Conservation (phyloP, 352 stramenopile genomes). For the Thalassiosira hispida region DNA sequence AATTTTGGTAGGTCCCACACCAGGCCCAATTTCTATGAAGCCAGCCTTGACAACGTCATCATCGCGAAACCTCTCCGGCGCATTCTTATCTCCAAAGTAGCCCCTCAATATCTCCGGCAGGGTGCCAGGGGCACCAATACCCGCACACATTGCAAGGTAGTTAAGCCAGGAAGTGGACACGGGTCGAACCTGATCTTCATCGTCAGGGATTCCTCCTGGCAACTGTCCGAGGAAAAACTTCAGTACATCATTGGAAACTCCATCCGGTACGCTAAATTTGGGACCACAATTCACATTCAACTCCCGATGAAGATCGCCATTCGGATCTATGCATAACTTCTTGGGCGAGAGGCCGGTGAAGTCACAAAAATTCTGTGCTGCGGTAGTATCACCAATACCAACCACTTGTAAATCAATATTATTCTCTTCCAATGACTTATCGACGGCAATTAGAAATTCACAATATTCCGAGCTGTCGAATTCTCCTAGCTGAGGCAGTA, state of each 20-base stretch:
- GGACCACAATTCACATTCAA: constrained; percentile 57
- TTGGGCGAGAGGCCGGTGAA: constrained; percentile 50
- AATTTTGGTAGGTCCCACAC: constrained; percentile 32
- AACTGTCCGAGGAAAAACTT: constrained; percentile 53
- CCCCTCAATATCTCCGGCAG: constrained; percentile 69
- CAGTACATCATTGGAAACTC: constrained; percentile 37
- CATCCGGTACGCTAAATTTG: constrained; percentile 55
- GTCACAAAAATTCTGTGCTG: constrained; percentile 43
- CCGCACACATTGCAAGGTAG: constrained; percentile 72
- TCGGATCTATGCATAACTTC: constrained; percentile 49
- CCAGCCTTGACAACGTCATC: constrained; percentile 61
- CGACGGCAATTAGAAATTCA: constrained; percentile 42
- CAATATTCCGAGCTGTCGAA: constrained; percentile 69
- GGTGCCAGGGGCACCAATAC: constrained; percentile 68
- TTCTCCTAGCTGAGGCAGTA: constrained; percentile 69
- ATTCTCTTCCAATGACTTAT: constrained; percentile 36
- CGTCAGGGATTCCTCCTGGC: constrained; percentile 26
- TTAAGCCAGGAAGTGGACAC: constrained; percentile 68
- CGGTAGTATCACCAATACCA: constrained; percentile 55
- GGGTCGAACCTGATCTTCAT: constrained; percentile 17
- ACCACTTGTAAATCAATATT: constrained; percentile 62
- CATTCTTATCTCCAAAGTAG: constrained; percentile 67
- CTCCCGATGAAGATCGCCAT: constrained; percentile 43
- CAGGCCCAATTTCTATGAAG: constrained; percentile 42
- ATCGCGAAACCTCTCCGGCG: constrained; percentile 59